phyloP scores from a whole-genome alignment of 345 rosid genomes.

The Excoecaria cochinchinensis region DNA sequence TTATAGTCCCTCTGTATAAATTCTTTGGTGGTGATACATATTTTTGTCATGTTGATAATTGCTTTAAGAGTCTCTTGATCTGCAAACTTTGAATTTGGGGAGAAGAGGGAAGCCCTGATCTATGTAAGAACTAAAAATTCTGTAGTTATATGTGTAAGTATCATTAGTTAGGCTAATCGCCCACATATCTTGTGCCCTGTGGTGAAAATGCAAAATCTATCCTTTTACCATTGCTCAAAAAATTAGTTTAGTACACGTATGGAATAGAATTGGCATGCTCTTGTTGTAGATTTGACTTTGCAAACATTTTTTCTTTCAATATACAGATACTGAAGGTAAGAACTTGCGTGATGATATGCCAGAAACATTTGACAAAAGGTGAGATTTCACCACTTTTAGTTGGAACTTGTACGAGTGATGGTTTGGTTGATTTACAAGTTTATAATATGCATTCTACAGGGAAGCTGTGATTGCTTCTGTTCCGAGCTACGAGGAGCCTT shows the following conservation, averaged over 20 bases:
- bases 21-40: neutral
- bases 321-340: slow-evolving; percentile 62
- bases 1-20: neutral
- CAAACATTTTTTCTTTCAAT: slow-evolving; percentile 12
- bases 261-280: neutral
- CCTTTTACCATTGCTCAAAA: neutral
- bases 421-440: slow-evolving; percentile 2
- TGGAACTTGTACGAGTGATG: neutral
- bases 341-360: slow-evolving; percentile 72
- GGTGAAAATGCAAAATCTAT: neutral
- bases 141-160: neutral
- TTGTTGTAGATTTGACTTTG: neutral
- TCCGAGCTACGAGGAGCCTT: slow-evolving; percentile 71
- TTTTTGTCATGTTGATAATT: neutral
- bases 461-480: slow-evolving; percentile 51
- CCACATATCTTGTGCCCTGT: neutral
- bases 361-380: slow-evolving; percentile 62
- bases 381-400: slow-evolving; percentile 2
- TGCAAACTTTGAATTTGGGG: neutral
- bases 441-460: slow-evolving; percentile 32
- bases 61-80: neutral
- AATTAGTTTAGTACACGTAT: neutral
- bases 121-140: neutral
- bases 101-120: neutral
- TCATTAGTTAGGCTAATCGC: neutral